These are phyloP conservation scores for Gillenia trifoliata DNA, from an alignment of 306 rosid genomes.

Conservation along the genomic window DNA sequence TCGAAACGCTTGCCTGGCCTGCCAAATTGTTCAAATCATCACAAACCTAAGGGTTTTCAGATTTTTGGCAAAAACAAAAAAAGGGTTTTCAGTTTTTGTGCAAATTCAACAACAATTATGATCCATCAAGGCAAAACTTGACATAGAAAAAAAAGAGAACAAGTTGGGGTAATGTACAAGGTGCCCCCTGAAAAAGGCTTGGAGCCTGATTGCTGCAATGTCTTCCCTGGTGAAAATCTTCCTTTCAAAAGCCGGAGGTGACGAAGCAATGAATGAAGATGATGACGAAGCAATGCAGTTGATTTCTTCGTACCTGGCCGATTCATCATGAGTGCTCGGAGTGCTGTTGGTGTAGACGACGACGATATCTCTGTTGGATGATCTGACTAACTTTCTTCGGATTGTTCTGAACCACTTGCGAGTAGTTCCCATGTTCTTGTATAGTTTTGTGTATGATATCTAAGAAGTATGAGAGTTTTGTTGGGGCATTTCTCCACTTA, in stretches of 20 bases:
- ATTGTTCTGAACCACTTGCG: conserved; percentile 48
- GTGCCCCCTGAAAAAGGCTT: conserved; percentile 78
- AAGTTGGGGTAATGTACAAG: conserved; percentile 46
- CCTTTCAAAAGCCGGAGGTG: background rate
- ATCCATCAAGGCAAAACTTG: background rate
- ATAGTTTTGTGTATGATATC: background rate
- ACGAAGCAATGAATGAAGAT: background rate
- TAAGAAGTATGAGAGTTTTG: background rate
- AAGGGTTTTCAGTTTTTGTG: background rate
- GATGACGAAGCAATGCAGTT: conserved; percentile 4
- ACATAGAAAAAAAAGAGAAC: background rate
- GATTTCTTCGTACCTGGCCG: conserved; percentile 14
- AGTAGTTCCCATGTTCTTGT: conserved; percentile 33
- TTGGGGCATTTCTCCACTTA: background rate
- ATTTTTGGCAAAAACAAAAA: too few species aligned
- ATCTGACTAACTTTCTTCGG: conserved; percentile 35
- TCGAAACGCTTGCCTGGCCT: conserved; percentile 73
- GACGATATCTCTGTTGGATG: conserved; percentile 28
- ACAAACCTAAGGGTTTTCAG: background rate
- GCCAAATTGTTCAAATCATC: background rate
- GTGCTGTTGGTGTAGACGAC: conserved; percentile 26
- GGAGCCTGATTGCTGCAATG: conserved; percentile 62
- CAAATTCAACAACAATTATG: background rate
- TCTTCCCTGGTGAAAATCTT: conserved; percentile 28
- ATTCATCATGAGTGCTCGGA: conserved; percentile 15